Conservation (phyloP, 768 basidiomycete genomes). For the Termitomyces sp. region DNA sequence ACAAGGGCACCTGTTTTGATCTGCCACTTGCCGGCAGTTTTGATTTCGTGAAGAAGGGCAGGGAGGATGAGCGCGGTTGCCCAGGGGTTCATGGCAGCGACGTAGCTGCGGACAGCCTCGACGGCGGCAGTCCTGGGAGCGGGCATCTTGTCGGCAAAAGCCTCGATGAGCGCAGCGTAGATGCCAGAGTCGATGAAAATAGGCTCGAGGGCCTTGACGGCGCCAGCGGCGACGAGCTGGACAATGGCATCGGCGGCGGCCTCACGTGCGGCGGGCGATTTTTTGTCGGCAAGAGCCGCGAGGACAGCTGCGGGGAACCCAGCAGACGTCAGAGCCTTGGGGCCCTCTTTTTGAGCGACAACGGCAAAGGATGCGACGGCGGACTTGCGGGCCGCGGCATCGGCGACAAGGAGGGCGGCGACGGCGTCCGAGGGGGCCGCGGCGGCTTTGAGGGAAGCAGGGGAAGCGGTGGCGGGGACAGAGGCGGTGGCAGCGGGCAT, state of each 20-base stretch:
- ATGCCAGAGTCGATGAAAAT: constrained; percentile 83
- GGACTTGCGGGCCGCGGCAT: constrained; percentile 75
- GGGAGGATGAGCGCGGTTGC: constrained; percentile 79
- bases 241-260: constrained; percentile 73
- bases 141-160: constrained; percentile 93
- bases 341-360: constrained; percentile 79
- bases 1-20: constrained; percentile 85
- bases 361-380: constrained; percentile 68
- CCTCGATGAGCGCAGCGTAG: constrained; percentile 81
- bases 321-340: constrained; percentile 62
- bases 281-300: constrained; percentile 93
- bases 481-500: constrained; percentile 81
- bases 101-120: constrained; percentile 74
- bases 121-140: constrained; percentile 81
- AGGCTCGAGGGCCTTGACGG: constrained; percentile 80
- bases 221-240: constrained; percentile 62
- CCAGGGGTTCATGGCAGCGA: constrained; percentile 84
- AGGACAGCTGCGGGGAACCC: constrained; percentile 69
- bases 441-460: constrained; percentile 68
- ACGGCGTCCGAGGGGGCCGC: constrained; percentile 51
- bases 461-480: constrained; percentile 49
- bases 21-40: constrained; percentile 97
- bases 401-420: constrained; percentile 73
- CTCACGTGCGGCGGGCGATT: constrained; percentile 87
- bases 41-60: constrained; percentile 86